phyloP scores from a whole-genome alignment of 2,329 filamentous ascomycete species.

The Sclerotinia glacialis region DNA sequence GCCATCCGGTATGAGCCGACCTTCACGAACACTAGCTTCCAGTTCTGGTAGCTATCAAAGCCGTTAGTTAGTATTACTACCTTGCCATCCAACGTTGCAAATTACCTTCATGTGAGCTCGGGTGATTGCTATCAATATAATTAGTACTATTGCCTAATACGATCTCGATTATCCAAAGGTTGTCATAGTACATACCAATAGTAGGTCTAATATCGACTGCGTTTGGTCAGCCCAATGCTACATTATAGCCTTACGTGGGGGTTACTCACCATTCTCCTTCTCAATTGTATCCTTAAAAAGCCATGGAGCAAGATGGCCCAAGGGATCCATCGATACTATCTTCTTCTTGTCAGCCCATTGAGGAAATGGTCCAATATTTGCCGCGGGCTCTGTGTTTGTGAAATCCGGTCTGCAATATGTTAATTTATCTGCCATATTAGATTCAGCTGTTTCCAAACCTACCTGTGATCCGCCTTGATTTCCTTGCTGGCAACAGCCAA shows the following conservation, averaged over 20 bases:
- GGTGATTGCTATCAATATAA: slow-evolving; percentile 36
- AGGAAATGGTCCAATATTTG: slow-evolving; percentile 80
- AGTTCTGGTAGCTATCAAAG: slow-evolving; percentile 73
- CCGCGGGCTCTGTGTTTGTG: slow-evolving; percentile 89
- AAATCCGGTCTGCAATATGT: slow-evolving; percentile 55
- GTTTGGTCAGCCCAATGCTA: slow-evolving; percentile 28
- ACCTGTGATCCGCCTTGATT: slow-evolving; percentile 75
- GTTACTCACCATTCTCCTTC: slow-evolving; percentile 60
- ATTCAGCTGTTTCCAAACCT: slow-evolving; percentile 25
- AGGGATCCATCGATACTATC: slow-evolving; percentile 96
- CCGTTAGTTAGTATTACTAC: slow-evolving; percentile 24
- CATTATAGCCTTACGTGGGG: neutral
- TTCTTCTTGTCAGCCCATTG: slow-evolving; percentile 89
- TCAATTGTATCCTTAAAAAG: slow-evolving; percentile 76
- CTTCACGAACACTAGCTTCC: slow-evolving; percentile 78
- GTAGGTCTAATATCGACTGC: slow-evolving; percentile 41
- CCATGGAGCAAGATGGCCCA: slow-evolving; percentile 83
- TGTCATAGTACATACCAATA: slow-evolving; percentile 33
- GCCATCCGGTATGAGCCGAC: slow-evolving; percentile 73
- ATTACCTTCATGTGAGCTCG: slow-evolving; percentile 41
- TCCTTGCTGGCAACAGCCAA: slow-evolving; percentile 90
- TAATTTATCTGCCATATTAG: neutral
- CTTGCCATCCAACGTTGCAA: neutral
- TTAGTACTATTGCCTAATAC: slow-evolving; percentile 24
- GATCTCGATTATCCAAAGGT: neutral